Conservation (phyloP, 2,329 filamentous ascomycete species). For the Aspergillus vadensis region DNA sequence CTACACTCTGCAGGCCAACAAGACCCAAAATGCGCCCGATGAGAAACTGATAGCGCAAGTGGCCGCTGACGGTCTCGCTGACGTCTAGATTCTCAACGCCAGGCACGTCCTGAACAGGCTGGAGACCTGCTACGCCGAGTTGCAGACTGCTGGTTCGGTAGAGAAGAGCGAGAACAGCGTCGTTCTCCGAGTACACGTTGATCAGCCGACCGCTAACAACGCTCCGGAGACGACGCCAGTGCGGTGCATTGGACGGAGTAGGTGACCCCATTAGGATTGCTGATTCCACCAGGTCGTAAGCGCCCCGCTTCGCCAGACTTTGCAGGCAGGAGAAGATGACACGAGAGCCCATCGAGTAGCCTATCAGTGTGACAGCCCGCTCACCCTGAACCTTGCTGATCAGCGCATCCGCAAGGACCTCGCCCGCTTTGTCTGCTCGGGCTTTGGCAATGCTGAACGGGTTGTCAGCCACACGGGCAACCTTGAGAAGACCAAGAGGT, state of each 20-base stretch:
- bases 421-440: slow-evolving; percentile 76
- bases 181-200: slow-evolving; percentile 85
- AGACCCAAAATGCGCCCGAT: slow-evolving; percentile 67
- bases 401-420: slow-evolving; percentile 77
- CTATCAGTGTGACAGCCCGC: slow-evolving; percentile 75
- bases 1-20: slow-evolving; percentile 69
- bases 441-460: slow-evolving; percentile 77
- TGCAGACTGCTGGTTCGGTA: slow-evolving; percentile 84
- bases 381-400: slow-evolving; percentile 82
- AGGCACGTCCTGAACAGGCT: slow-evolving; percentile 61
- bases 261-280: slow-evolving; percentile 82
- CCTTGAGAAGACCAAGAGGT: slow-evolving; percentile 67
- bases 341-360: slow-evolving; percentile 78
- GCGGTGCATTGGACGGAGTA: slow-evolving; percentile 67
- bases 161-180: slow-evolving; percentile 83
- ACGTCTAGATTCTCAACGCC: slow-evolving; percentile 67
- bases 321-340: slow-evolving; percentile 82
- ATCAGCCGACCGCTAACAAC: slow-evolving; percentile 81
- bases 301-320: slow-evolving; percentile 72
- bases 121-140: slow-evolving; percentile 79
- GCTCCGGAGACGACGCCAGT: slow-evolving; percentile 75
- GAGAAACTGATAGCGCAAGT: slow-evolving; percentile 70
- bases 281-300: slow-evolving; percentile 81
- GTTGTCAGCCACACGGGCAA: slow-evolving; percentile 73
- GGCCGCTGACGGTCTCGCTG: slow-evolving; percentile 66